Evolutionary conservation across 2,329 filamentous ascomycete species (phyloP).

Genomic region (Penicillium frequentans): DNA sequence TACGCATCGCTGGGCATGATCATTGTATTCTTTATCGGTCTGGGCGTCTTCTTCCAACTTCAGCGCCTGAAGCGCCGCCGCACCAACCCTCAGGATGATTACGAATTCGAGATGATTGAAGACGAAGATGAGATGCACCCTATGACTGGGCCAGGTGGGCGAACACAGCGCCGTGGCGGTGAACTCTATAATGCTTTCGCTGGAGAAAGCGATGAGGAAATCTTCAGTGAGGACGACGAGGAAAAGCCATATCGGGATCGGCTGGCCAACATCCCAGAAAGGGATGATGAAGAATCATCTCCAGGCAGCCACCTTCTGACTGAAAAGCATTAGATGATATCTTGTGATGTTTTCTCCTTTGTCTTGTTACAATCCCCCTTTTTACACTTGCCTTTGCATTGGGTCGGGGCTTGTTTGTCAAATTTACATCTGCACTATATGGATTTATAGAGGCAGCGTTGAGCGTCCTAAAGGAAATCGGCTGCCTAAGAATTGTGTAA

Average conservation of each 20-base stretch:
- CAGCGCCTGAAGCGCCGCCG: constrained; percentile 74
- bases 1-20: constrained; percentile 86
- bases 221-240: constrained; percentile 50
- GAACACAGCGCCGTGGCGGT: constrained; percentile 65
- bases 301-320: constrained; percentile 14
- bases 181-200: constrained; percentile 98
- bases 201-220: constrained; percentile 78
- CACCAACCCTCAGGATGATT: constrained; percentile 75
- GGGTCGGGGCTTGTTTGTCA: constrained; percentile 11
- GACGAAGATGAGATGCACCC: constrained; percentile 64
- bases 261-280: constrained; percentile 20
- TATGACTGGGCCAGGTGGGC: constrained; percentile 50
- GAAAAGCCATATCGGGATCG: constrained; percentile 38
- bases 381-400: constrained; percentile 11
- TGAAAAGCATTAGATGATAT: constrained; percentile 18
- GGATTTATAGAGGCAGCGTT: constrained; percentile 4
- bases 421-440: constrained; percentile 15
- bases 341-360: background rate
- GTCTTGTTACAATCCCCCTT: constrained; percentile 5
- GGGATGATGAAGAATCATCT: constrained; percentile 21
- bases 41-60: constrained; percentile 79
- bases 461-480: constrained; percentile 12
- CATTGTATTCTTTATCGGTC: constrained; percentile 73
- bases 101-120: constrained; percentile 92
- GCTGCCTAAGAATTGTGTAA: constrained; percentile 12